Conservation (phyloP, 148 eudicot species). For the Euryodendron excelsum region DNA sequence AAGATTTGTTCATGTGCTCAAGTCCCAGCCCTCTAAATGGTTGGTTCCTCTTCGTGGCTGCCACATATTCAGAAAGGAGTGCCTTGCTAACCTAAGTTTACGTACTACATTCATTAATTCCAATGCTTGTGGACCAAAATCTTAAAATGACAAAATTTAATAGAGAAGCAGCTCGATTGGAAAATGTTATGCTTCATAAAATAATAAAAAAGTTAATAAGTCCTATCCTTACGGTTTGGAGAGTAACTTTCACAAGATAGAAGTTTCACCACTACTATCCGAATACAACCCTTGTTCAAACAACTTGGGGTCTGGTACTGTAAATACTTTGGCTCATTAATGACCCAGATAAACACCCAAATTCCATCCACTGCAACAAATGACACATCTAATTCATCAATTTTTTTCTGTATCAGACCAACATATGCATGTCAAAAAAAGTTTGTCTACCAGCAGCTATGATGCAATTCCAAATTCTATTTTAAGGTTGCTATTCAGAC, state of each 20-base stretch:
- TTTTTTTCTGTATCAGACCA: not conserved
- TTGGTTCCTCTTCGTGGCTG: slow-evolving; percentile 57
- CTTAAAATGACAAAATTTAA: not conserved
- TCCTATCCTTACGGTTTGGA: not conserved
- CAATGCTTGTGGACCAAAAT: not conserved
- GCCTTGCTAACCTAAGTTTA: slow-evolving; percentile 81
- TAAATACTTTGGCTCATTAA: not conserved
- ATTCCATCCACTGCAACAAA: not conserved
- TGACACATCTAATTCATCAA: not conserved
- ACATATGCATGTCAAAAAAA: not conserved
- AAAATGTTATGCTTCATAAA: not conserved
- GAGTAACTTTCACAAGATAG: not conserved
- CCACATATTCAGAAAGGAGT: slow-evolving; percentile 59
- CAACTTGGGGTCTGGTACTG: not conserved
- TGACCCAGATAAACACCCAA: not conserved
- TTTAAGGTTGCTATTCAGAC: not conserved
- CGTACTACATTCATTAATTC: not conserved
- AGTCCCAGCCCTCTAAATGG: slow-evolving; percentile 86
- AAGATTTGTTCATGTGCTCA: slow-evolving; percentile 83
- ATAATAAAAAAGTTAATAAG: too few relatives aligned
- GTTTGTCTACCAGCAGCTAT: not conserved
- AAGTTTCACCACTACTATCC: not conserved
- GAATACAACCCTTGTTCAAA: not conserved
- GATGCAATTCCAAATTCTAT: not conserved
- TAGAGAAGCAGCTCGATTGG: not conserved